Evolutionary conservation across 495 filamentous ascomycete genomes (phyloP), one percentile per base, ranked within the genome.

Genomic region (Aspergillus sparsus): DNA sequence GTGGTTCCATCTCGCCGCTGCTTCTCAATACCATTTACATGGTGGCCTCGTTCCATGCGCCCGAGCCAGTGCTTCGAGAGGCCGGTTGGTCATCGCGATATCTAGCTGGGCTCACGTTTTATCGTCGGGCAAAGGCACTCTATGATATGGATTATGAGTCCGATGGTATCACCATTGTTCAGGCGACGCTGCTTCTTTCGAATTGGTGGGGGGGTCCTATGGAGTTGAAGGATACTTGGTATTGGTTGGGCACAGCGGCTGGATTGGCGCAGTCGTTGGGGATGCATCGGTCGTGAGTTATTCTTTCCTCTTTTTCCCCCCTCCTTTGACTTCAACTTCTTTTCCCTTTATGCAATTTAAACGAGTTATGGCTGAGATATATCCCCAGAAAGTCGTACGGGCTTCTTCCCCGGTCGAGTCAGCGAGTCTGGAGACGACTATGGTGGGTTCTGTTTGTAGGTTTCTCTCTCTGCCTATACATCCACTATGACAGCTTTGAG

Each of bases 161-260:
- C 11, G 63, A 68, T 62, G 49, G 55, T 9, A 61, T 60, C 36
- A 58, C 39, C 6, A 27, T 62, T 13, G 61, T 57, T 10, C 58
- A 58, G 27, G 55, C 46, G 37, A 37, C 63, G 31, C 53, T 68
- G 5, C 45, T 68, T 13, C 33, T 68, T 32, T 59, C 60, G n/a
- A 66, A 66, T 39, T 68, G 66, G 57, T 68, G 66, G 66, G 55
- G 57, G 58, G 57, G 66, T n/a, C 54, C 55, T 18, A 58, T 63
- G 39, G 66, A 66, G 39, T 57, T 63, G 49, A 65, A 68, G 39
- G 63, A 68, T 62, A 50, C 45, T 6, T 68, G 63, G 39, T 62
- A 63, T 56, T 68, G 66, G 66, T 36, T 68, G 53, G 66, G 62
- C 11, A 51, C 47, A 53, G 65, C 65, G 2, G 51, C 55, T 5